Base-by-base conservation (phyloP, 495 filamentous ascomycete species). In the Podospora sp. region DNA sequence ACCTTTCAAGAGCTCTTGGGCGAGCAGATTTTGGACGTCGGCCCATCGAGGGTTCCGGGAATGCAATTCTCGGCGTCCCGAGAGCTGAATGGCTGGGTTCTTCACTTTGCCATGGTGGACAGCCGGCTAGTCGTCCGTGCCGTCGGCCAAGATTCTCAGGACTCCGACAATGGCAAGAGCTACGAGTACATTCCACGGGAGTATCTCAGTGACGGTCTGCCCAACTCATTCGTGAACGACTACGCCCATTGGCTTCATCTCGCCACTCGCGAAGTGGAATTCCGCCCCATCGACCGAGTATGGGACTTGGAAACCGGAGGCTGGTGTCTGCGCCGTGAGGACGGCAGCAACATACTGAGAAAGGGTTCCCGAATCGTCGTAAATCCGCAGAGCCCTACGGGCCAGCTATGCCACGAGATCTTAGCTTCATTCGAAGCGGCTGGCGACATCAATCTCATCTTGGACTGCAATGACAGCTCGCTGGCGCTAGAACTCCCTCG, bases 231-330 rank as follows among this genome's bases (percentile, higher is more conserved):
- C 22, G 63, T 84, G 5, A 56, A 80, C 6, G 68, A 84, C 24
- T 86, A 78, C 65, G 71, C 83, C 0, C 88, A 91, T 66, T 91
- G 89, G 88, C 16, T 67, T 18, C 57, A 71, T 50, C 53, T 57
- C 18, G 0, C 20, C 21, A 69, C 61, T 0, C 27, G 53, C 6
- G 25, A 21, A 1, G 60, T 90, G 3, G 84, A 90, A 63, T 87
- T 88, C 52, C 78, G 87, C 0, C 80, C 82, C 0, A 21, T 63
- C 1, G 65, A 69, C 0, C 21, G 74, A 22, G 78, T 79, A 1
- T 90, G 86, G 87, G 59, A 57, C 8, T 35, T 60, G 0, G 57
- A 63, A 0, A 4, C 63, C 0, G 25, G 67, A 6, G 67, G 62
- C 59, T 73, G 72, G 72, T 1, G 21, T 6, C 21, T 73, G 50